Evolutionary conservation across 1,139 yeast species (phyloP).

Genomic region (Scheffersomyces insectosa): DNA sequence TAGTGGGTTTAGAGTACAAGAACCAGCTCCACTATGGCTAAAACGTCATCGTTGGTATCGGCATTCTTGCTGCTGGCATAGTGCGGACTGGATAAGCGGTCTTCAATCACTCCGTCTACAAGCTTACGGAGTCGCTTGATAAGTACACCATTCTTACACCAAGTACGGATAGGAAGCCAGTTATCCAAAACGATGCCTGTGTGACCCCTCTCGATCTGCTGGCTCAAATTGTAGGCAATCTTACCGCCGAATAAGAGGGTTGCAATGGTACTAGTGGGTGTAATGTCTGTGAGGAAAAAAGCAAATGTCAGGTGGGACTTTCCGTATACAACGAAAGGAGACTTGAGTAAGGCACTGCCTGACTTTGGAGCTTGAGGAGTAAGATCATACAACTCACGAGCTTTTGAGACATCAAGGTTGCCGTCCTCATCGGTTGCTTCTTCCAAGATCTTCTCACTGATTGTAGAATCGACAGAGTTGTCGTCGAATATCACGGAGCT

Average conservation of each 20-base stretch:
- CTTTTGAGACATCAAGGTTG: slow-evolving; percentile 30
- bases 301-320: slow-evolving; percentile 66
- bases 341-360: slow-evolving; percentile 30
- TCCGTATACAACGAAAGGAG: slow-evolving; percentile 58
- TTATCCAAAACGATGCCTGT: slow-evolving; percentile 35
- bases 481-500: slow-evolving; percentile 64
- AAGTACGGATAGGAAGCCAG: slow-evolving; percentile 85
- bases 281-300: slow-evolving; percentile 68
- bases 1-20: neutral
- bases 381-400: slow-evolving; percentile 27
- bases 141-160: slow-evolving; percentile 93
- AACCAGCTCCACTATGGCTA: neutral
- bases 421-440: slow-evolving; percentile 41
- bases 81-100: slow-evolving; percentile 38
- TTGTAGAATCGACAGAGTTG: slow-evolving; percentile 9
- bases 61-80: slow-evolving; percentile 6
- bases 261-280: slow-evolving; percentile 75
- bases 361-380: slow-evolving; percentile 34
- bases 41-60: slow-evolving; percentile 8
- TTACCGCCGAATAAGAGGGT: slow-evolving; percentile 78
- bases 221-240: slow-evolving; percentile 64
- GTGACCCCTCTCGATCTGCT: slow-evolving; percentile 42
- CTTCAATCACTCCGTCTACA: slow-evolving; percentile 67
- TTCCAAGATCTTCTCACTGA: slow-evolving; percentile 17
- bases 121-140: slow-evolving; percentile 66